Base-by-base conservation (phyloP, 495 filamentous ascomycete species). In the Aspergillus cristatus region DNA sequence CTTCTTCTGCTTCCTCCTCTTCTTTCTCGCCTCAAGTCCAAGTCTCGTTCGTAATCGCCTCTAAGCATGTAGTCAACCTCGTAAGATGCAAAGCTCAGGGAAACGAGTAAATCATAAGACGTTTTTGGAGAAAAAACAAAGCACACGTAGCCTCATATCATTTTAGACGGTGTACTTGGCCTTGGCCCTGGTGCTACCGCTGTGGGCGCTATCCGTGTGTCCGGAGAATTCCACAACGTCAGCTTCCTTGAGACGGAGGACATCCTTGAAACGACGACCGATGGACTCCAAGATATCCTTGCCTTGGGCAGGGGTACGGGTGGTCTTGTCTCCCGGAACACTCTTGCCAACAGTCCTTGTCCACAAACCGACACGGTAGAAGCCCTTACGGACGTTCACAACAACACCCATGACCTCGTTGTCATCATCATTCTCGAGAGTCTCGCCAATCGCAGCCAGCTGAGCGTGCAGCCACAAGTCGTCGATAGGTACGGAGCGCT, bases 401-500 rank as follows among this genome's bases (percentile, higher is more conserved):
- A 99, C 91, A 14, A 97, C 93, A 43, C 91, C 91, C 91, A 97
- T 97, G 53, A 99, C 84, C 63, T 99, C 91, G 46, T 84, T 84
- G 51, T 95, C 91, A 22, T 63, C 67, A 42, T 93, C 84, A 46
- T 82, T 80, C 71, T 99, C 91, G 41, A 99, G 84, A 5, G 89
- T 97, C 75, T 99, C 91, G 50, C 91, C 91, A 48, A 99, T 97
- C 15, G 88, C 91, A 18, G 86, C 79, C 29, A 99, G 78, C 79
- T 97, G 94, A 28, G 90, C 84, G 58, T 97, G 83, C 34, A 99
- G 79, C 91, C 91, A 99, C 18, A 95, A 74, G 28, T 94, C 85
- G 52, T 99, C 93, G 62, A 96, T 95, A 43, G 82, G 81, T 48
- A 90, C 77, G 41, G 65, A 72, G 46, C 86, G 85, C 73, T 91